These are phyloP conservation scores for Irineochytrium annulatum DNA, from an alignment of 192 early-diverging fungal genomes.

Conservation along the genomic window DNA sequence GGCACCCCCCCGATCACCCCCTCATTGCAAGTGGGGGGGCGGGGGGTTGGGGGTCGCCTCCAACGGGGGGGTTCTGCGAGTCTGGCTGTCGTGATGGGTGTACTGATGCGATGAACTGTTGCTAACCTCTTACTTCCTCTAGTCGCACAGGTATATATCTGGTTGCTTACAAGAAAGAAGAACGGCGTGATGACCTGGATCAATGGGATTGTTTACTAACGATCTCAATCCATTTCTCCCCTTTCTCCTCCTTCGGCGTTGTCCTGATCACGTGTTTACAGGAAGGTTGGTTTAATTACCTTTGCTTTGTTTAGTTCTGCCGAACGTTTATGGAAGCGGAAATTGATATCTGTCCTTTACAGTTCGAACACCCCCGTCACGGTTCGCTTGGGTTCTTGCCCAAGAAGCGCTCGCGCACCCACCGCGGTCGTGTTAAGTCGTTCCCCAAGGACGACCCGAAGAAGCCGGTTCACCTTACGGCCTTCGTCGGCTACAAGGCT, in stretches of 20 bases:
- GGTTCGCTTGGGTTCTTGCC: slow-evolving; percentile 76
- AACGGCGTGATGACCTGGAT: background rate
- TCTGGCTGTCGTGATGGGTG: too few relatives aligned
- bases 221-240: background rate
- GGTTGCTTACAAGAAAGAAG: too few relatives aligned
- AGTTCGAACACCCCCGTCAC: slow-evolving; percentile 98
- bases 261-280: too few relatives aligned
- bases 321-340: too few relatives aligned
- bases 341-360: too few relatives aligned
- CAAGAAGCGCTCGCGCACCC: slow-evolving; percentile 86
- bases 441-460: slow-evolving; percentile 97
- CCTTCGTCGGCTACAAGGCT: slow-evolving; percentile 99
- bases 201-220: background rate
- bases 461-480: slow-evolving; percentile 96
- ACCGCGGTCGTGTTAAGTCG: slow-evolving; percentile 96
- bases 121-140: background rate
- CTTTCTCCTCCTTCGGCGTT: background rate
- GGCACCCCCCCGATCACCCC: too few relatives aligned
- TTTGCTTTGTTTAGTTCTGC: background rate
- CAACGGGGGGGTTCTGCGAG: too few relatives aligned
- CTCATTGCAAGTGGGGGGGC: too few relatives aligned
- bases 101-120: too few relatives aligned
- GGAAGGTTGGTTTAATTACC: background rate
- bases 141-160: background rate
- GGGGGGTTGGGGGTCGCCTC: too few relatives aligned